These are phyloP conservation scores for Dichotomocladium elegans DNA, from an alignment of 371 early-diverging fungal species.

Conservation along the genomic window DNA sequence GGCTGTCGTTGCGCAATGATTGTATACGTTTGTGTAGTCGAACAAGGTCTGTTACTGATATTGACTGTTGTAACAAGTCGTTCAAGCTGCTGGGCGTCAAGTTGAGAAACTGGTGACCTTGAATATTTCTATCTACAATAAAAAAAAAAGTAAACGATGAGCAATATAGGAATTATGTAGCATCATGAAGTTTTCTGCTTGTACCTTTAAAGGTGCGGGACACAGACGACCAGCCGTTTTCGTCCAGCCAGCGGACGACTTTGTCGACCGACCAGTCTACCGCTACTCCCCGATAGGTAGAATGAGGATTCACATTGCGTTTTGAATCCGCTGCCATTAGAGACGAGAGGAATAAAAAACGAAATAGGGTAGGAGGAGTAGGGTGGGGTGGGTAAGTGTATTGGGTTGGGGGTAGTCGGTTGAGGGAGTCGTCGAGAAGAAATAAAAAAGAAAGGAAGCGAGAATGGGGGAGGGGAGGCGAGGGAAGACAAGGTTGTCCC, in stretches of 20 bases:
- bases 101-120: constrained; percentile 17
- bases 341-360: too few relatives aligned
- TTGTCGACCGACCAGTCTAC: constrained; percentile 19
- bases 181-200: not conserved
- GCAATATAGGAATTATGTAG: too few relatives aligned
- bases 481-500: too few relatives aligned
- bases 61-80: constrained; percentile 13
- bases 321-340: constrained; percentile 17
- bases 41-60: constrained; percentile 24
- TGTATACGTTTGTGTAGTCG: constrained; percentile 25
- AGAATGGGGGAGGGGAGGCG: too few relatives aligned
- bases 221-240: constrained; percentile 9
- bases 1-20: constrained; percentile 8
- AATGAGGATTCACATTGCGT: constrained; percentile 7
- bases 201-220: constrained; percentile 14
- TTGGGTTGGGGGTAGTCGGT: too few relatives aligned
- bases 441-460: too few relatives aligned
- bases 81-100: constrained; percentile 9
- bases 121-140: constrained; percentile 12
- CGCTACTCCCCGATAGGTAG: not conserved
- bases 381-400: too few relatives aligned
- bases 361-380: too few relatives aligned
- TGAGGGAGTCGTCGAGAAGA: too few relatives aligned
- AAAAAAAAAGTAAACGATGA: too few relatives aligned
- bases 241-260: constrained; percentile 19